Evolutionary conservation across 2,329 filamentous ascomycete species (phyloP).

Genomic region (Albophoma yamanashiensis): DNA sequence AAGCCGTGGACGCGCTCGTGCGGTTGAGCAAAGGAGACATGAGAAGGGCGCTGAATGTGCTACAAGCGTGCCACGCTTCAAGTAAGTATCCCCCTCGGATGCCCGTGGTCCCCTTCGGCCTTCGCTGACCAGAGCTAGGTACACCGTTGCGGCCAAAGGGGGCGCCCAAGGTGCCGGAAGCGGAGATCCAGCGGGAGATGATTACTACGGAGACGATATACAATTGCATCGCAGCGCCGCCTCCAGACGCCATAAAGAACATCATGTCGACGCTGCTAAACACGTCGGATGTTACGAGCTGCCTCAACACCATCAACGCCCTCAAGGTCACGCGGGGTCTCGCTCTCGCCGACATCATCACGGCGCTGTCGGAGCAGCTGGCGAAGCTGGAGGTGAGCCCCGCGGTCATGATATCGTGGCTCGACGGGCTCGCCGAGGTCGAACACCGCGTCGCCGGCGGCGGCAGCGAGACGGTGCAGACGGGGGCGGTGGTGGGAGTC

Average conservation of each 20-base stretch:
- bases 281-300: slow-evolving; percentile 81
- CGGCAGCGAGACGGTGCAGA: slow-evolving; percentile 80
- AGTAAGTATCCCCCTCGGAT: slow-evolving; percentile 40
- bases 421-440: slow-evolving; percentile 83
- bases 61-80: slow-evolving; percentile 93
- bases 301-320: slow-evolving; percentile 76
- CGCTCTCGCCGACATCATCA: slow-evolving; percentile 88
- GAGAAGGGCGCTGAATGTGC: slow-evolving; percentile 85
- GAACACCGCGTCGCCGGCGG: slow-evolving; percentile 86
- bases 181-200: slow-evolving; percentile 60
- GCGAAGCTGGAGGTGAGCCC: slow-evolving; percentile 72
- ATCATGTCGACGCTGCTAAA: slow-evolving; percentile 77
- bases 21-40: slow-evolving; percentile 90
- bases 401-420: slow-evolving; percentile 82
- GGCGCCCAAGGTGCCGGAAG: slow-evolving; percentile 47
- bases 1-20: slow-evolving; percentile 76
- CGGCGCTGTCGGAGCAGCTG: slow-evolving; percentile 73
- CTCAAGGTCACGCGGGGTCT: slow-evolving; percentile 79
- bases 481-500: slow-evolving; percentile 83
- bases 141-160: slow-evolving; percentile 55
- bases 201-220: slow-evolving; percentile 93
- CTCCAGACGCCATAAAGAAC: slow-evolving; percentile 75
- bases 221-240: slow-evolving; percentile 92
- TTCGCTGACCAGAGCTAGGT: slow-evolving; percentile 29
- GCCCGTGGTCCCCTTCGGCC: neutral